Evolutionary conservation across 2,329 filamentous ascomycete species (phyloP), one percentile per base, ranked within the genome.

Genomic region (Fusarium siculi): DNA sequence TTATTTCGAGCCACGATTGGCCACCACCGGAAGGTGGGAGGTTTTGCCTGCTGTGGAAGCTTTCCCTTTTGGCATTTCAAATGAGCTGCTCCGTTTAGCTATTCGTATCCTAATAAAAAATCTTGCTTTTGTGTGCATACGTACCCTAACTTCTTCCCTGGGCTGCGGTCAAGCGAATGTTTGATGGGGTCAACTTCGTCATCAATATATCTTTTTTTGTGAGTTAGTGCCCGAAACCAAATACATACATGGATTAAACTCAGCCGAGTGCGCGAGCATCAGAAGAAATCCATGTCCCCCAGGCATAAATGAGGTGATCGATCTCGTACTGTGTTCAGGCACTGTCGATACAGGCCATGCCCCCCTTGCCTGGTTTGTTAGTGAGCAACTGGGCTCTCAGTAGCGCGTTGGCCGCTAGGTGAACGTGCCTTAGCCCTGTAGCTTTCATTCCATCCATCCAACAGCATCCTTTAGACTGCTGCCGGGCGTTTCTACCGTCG

Each of bases 271-370:
- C 42, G 57, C 39, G 62, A 46, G 25, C 70, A 67, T 70, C 60
- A 70, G 52, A 70, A 57, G 47, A 63, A 64, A 66, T 57, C 65
- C 70, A 72, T 69, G 65, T 54, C 39, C 59, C 63, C 63, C 67
- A 66, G 61, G 61, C 49, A 68, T 68, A 63, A 68, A 69, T 70
- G 66, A 71, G 68, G 68, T 72, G 68, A 72, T 63, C 70, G 70
- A 73, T 73, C 70, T 73, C 66, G 49, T 60, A 73, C 70, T 74
- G 70, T 73, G 70, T 74, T 73, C 70, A 74, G 50, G 36, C 70
- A 73, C 70, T 71, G 70, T 73, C 36, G 39, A 59, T 62, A 55
- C 23, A 53, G 53, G 37, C 47, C 70, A 65, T 28, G n/a, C 16
- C 47, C 47, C 63, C 70, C 70, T 62, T 70, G 70, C 66, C 53